A percentile compares a stretch with the other conserved stretches of the same genome.
phyloP scores from a whole-genome alignment of 306 rosid species.

The Quercus gilva region DNA sequence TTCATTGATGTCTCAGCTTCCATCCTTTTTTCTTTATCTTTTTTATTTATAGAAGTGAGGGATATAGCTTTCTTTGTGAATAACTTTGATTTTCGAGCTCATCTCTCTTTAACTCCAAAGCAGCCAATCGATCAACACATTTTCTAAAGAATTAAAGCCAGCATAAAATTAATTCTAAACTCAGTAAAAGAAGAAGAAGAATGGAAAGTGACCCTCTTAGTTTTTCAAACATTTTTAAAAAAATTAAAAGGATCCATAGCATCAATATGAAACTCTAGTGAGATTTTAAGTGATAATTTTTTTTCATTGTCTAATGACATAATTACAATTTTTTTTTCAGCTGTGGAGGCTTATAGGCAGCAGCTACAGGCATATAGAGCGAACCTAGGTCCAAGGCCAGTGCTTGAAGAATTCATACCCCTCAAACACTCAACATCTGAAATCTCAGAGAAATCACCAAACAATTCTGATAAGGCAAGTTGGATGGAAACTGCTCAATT shows the following conservation, averaged over 20 bases:
- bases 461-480: conserved; percentile 75
- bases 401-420: conserved; percentile 95
- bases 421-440: conserved; percentile 63
- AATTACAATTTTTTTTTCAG: conserved; percentile 31
- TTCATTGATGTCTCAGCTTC: conserved; percentile 8
- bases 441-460: conserved; percentile 47
- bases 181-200: not conserved
- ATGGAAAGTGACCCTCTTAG: not conserved
- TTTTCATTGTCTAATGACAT: not conserved
- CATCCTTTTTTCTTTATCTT: conserved; percentile 31
- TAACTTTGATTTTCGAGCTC: conserved; percentile 11
- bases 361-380: conserved; percentile 63
- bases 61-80: conserved; percentile 17
- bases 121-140: not conserved
- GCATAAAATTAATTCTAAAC: not conserved
- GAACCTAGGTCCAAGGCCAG: conserved; percentile 62
- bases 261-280: not conserved
- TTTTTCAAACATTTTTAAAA: not conserved
- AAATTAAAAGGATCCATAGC: not conserved
- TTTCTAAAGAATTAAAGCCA: not conserved
- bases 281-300: not conserved
- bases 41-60: conserved; percentile 31
- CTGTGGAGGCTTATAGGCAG: conserved; percentile 84
- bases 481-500: conserved; percentile 98
- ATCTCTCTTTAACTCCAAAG: conserved; percentile 21